Evolutionary conservation across 2,329 filamentous ascomycete genomes (phyloP).

Genomic region (Pyrenophora graminea): DNA sequence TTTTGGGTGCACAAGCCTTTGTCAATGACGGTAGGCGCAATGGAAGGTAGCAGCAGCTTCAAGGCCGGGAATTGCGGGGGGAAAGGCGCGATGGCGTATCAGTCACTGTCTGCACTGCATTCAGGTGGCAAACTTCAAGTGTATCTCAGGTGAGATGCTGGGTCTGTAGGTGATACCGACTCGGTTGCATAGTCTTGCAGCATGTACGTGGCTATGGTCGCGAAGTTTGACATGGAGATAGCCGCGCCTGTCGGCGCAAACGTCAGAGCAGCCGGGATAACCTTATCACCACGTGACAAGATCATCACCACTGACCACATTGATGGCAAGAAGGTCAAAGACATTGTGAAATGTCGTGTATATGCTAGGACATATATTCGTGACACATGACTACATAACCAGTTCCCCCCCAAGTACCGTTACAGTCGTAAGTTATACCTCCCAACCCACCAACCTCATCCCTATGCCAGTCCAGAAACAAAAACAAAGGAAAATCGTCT

Average conservation of each 20-base stretch:
- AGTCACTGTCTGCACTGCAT: conserved; percentile 9
- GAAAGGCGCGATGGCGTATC: conserved; percentile 16
- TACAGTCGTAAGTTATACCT: conserved; percentile 13
- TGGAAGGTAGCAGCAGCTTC: conserved; percentile 4
- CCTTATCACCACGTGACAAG: conserved; percentile 22
- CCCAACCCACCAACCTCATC: not conserved
- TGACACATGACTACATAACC: conserved; percentile 34
- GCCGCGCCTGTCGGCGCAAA: conserved; percentile 11
- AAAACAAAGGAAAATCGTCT: conserved; percentile 9
- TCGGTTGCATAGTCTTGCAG: not conserved
- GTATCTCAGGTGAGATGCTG: not conserved
- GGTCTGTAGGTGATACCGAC: not conserved
- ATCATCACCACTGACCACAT: not conserved
- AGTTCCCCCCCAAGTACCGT: conserved; percentile 10
- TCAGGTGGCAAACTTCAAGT: not conserved
- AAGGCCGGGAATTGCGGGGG: conserved; percentile 17
- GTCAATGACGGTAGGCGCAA: conserved; percentile 8
- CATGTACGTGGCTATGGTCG: not conserved
- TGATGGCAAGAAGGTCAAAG: not conserved
- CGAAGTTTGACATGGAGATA: conserved; percentile 7
- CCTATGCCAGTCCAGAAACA: conserved; percentile 1
- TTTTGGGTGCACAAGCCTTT: conserved; percentile 5
- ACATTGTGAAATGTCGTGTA: not conserved
- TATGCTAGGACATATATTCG: conserved; percentile 29
- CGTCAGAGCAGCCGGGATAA: conserved; percentile 10